phyloP scores from a whole-genome alignment of 2,329 filamentous ascomycete genomes.

The Xylaria sp. region DNA sequence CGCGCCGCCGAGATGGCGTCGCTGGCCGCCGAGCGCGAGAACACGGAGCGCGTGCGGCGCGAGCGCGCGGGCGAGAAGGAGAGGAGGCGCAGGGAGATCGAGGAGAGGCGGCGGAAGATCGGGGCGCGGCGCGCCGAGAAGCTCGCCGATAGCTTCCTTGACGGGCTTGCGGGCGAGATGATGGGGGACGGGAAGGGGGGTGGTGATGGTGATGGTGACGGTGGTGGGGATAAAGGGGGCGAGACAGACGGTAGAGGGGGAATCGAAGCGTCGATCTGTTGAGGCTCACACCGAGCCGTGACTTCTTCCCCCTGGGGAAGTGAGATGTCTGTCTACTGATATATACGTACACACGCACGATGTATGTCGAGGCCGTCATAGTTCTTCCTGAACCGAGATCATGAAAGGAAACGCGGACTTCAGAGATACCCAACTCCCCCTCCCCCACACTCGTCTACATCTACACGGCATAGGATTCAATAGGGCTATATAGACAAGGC shows the following conservation, averaged over 20 bases:
- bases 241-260: not conserved
- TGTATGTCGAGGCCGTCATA: not conserved
- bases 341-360: not conserved
- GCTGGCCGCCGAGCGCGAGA: conserved; percentile 74
- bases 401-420: not conserved
- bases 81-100: conserved; percentile 69
- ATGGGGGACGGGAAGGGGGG: not conserved
- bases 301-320: not conserved
- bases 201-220: not conserved
- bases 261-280: not conserved
- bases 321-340: not conserved
- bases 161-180: conserved; percentile 50
- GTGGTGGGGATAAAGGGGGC: too few species aligned
- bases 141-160: conserved; percentile 52
- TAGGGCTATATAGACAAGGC: too few species aligned
- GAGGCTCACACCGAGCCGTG: not conserved
- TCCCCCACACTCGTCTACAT: not conserved
- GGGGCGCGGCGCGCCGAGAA: conserved; percentile 60
- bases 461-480: not conserved
- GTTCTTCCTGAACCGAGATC: not conserved
- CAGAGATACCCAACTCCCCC: not conserved
- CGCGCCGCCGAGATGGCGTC: conserved; percentile 77
- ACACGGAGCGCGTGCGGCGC: conserved; percentile 68
- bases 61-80: conserved; percentile 73
- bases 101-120: conserved; percentile 70